phyloP scores from a whole-genome alignment of 345 rosid species.

The Trapa incisa region DNA sequence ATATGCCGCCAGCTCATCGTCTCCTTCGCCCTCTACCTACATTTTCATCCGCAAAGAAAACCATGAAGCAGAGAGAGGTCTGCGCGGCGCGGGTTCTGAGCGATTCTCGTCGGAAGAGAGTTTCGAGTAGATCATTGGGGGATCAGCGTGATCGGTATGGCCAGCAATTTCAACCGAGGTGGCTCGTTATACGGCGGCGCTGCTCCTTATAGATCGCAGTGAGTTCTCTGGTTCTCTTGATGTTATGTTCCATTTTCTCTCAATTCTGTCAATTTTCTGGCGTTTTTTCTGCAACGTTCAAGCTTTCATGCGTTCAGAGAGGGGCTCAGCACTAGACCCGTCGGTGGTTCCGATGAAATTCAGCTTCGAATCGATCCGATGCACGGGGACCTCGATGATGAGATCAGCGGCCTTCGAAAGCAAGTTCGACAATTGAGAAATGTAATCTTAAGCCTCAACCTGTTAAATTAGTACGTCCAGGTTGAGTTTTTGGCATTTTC shows the following conservation, averaged over 20 bases:
- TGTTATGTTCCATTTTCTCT: background rate
- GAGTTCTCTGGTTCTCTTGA: background rate
- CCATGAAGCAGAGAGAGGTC: background rate
- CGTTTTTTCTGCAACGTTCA: background rate
- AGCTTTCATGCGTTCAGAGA: conserved; percentile 13
- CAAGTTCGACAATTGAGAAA: conserved; percentile 70
- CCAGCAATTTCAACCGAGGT: conserved; percentile 33
- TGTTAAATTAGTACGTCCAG: background rate
- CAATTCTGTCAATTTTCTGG: background rate
- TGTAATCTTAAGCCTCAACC: conserved; percentile 17
- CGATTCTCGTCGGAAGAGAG: no score
- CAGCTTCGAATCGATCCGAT: conserved; percentile 86
- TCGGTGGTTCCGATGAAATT: conserved; percentile 58
- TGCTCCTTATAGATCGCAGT: conserved; percentile 59
- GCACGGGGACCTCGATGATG: conserved; percentile 70
- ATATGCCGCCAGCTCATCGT: background rate
- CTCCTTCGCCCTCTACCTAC: background rate
- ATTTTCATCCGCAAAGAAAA: background rate
- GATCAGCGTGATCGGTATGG: conserved; percentile 21
- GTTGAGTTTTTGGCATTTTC: background rate
- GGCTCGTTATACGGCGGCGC: conserved; percentile 48
- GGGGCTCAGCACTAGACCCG: conserved; percentile 71
- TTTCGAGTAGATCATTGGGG: background rate
- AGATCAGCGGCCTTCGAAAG: conserved; percentile 65
- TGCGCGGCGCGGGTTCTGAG: no score